These are phyloP conservation scores for Balansia obtecta DNA, from an alignment of 2,329 filamentous ascomycete genomes.

Conservation along the genomic window DNA sequence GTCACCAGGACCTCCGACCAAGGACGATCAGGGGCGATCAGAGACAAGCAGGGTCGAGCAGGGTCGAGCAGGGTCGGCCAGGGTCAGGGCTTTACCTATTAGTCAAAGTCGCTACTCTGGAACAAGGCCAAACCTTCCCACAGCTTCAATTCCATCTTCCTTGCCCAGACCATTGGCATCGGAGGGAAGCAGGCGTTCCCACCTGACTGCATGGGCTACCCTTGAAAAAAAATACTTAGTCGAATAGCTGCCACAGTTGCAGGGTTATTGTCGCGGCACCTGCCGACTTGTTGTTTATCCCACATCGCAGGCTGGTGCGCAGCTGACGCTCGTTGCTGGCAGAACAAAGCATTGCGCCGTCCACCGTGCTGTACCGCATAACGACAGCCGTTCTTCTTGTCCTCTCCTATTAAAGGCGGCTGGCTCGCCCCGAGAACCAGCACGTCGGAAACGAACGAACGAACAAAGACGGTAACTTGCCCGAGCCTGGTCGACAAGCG, in stretches of 20 bases:
- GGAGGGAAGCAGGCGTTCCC: neutral
- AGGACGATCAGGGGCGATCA: too few species aligned
- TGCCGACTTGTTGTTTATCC: neutral
- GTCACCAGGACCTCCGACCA: neutral
- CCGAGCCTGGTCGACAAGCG: neutral
- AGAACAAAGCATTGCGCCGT: neutral
- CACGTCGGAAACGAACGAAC: too few species aligned
- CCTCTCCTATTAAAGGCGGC: neutral
- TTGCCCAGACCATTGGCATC: neutral
- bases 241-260: neutral
- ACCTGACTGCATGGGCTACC: neutral
- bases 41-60: too few species aligned
- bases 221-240: neutral
- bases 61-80: too few species aligned
- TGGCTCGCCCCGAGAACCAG: neutral
- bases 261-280: neutral
- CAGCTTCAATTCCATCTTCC: neutral
- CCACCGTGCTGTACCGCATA: neutral
- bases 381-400: neutral
- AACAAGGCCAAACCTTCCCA: neutral
- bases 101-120: neutral
- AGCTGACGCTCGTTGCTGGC: neutral
- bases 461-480: neutral
- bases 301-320: too few species aligned
- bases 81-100: neutral